phyloP scores from a whole-genome alignment of 2,329 filamentous ascomycete species.

The Alternaria incomplexa region DNA sequence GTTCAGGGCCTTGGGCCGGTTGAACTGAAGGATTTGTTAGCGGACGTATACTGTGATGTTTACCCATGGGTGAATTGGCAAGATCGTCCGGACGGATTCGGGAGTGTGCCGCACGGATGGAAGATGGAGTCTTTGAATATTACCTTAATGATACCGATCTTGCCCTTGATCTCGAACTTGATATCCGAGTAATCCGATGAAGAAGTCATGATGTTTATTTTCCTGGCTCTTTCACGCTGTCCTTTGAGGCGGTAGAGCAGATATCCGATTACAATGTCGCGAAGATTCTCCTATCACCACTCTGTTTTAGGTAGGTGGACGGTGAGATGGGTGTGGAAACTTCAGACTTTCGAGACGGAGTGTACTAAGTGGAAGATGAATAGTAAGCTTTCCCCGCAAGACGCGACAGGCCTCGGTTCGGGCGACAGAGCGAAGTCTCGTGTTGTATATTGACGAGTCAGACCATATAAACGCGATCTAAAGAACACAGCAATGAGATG shows the following conservation, averaged over 20 bases:
- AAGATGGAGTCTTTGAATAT: background rate
- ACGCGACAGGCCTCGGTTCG: conserved; percentile 21
- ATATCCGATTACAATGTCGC: background rate
- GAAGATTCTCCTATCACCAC: background rate
- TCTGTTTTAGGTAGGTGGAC: background rate
- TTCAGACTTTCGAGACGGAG: background rate
- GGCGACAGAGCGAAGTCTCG: background rate
- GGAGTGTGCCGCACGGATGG: background rate
- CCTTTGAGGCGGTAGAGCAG: background rate
- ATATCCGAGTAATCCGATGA: conserved; percentile 49
- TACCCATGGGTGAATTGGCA: background rate
- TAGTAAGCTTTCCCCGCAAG: conserved; percentile 20
- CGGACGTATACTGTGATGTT: background rate
- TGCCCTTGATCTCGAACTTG: conserved; percentile 51
- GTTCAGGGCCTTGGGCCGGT: conserved; percentile 57
- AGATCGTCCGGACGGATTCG: background rate
- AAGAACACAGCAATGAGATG: background rate
- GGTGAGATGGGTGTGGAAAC: background rate
- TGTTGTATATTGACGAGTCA: background rate
- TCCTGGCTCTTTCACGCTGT: background rate
- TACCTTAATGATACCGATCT: conserved; percentile 57
- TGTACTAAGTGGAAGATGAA: background rate
- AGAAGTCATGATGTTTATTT: conserved; percentile 28
- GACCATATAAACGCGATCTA: background rate
- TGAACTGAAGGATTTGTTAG: conserved; percentile 46